phyloP scores from a whole-genome alignment of 1,139 yeast genomes.

The Candida albicans region DNA sequence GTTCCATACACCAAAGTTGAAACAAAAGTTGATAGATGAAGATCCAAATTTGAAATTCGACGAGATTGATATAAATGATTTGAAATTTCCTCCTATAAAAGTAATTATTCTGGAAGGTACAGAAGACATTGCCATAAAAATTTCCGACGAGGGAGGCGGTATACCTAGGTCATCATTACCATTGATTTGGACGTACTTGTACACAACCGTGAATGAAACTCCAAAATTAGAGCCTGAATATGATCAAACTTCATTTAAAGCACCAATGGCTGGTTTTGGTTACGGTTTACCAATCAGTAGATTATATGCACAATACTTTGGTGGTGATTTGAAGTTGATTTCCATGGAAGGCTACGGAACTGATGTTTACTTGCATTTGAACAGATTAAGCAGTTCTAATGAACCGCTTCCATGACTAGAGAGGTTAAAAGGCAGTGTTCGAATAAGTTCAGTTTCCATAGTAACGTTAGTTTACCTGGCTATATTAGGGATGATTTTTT shows the following conservation, averaged over 20 bases:
- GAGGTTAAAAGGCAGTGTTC: conserved; percentile 10
- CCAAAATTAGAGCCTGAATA: conserved; percentile 65
- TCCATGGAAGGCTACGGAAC: conserved; percentile 96
- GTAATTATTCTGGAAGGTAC: conserved; percentile 89
- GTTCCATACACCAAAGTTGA: conserved; percentile 52
- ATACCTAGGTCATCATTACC: conserved; percentile 84
- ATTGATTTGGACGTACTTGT: conserved; percentile 86
- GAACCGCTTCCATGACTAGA: conserved; percentile 44
- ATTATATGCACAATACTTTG: conserved; percentile 84
- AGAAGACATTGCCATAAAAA: conserved; percentile 90
- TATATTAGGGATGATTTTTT: conserved; percentile 3
- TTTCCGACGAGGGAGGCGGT: conserved; percentile 94
- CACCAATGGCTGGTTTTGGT: conserved; percentile 95
- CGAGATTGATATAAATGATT: conserved; percentile 58
- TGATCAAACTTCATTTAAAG: conserved; percentile 61
- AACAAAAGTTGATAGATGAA: conserved; percentile 37
- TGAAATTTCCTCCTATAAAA: conserved; percentile 79
- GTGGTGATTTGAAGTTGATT: conserved; percentile 84
- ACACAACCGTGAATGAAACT: conserved; percentile 79
- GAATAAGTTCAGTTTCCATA: conserved; percentile 5
- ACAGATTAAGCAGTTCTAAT: conserved; percentile 48
- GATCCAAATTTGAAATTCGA: conserved; percentile 45
- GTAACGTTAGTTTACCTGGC: conserved; percentile 3
- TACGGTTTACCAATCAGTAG: conserved; percentile 88
- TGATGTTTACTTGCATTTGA: conserved; percentile 84